Evolutionary conservation across 495 filamentous ascomycete genomes (phyloP).

Genomic region (Xylaria flabelliformis): DNA sequence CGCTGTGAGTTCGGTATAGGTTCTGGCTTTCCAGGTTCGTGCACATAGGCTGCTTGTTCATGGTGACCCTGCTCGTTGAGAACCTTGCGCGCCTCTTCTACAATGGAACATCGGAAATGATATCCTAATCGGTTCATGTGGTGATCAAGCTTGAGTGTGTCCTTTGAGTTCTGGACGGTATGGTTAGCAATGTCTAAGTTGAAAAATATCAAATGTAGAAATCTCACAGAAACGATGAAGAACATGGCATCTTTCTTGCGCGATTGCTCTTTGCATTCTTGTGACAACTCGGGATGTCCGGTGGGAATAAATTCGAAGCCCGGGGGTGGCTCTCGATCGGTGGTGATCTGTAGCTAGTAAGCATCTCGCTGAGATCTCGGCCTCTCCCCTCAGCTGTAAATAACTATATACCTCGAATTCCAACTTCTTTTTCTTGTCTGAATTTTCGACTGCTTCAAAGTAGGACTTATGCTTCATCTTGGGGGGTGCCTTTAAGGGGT

Average conservation of each 20-base stretch:
- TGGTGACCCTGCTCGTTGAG: slow-evolving; percentile 37
- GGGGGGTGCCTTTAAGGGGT: slow-evolving; percentile 39
- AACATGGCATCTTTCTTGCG: slow-evolving; percentile 70
- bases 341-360: slow-evolving; percentile 51
- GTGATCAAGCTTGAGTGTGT: slow-evolving; percentile 36
- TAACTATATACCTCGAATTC: slow-evolving; percentile 54
- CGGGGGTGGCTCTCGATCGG: slow-evolving; percentile 61
- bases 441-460: slow-evolving; percentile 62
- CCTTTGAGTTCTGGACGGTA: slow-evolving; percentile 28
- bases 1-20: slow-evolving; percentile 63
- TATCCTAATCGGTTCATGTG: slow-evolving; percentile 83
- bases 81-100: slow-evolving; percentile 52
- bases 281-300: slow-evolving; percentile 77
- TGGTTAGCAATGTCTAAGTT: slow-evolving; percentile 15
- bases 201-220: not conserved
- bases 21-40: slow-evolving; percentile 47
- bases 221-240: slow-evolving; percentile 78
- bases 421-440: slow-evolving; percentile 63
- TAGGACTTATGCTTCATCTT: slow-evolving; percentile 59
- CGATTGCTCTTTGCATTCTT: slow-evolving; percentile 79
- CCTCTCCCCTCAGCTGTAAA: slow-evolving; percentile 16
- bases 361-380: slow-evolving; percentile 23
- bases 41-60: slow-evolving; percentile 23
- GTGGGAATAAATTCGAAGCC: slow-evolving; percentile 86
- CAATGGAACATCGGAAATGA: slow-evolving; percentile 65